Evolutionary conservation across 768 basidiomycete species (phyloP), one percentile per base, ranked within the genome.

Genomic region (Myochromella boudieri): DNA sequence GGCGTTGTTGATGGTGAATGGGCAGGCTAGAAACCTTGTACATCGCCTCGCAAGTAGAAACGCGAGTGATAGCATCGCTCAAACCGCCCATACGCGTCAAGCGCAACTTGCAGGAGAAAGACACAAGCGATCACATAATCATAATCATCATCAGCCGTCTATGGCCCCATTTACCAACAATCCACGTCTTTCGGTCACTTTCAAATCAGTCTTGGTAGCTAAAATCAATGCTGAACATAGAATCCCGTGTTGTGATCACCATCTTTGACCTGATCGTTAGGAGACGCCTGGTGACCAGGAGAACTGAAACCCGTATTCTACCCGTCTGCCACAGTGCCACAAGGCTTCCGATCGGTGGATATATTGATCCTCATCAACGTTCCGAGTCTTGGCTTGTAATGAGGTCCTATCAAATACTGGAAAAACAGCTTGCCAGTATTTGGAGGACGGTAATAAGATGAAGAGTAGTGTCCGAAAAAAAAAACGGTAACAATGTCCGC

Each of bases 1-100:
- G 32, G 51, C 31, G 17, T 11, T 7, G 42, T 41, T 47, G 43
- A 43, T 55, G 56, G 50, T 49, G 34, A 26, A 48, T 31, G 11
- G 20, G 22, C 29, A 50, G 15, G 22, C 9, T 27, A 33, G 46
- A 46, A 51, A 53, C 45, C 31, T 46, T 32, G 27, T 27, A 48
- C 56, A 52, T 57, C 46, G 46, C 51, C 56, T 54, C 27, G 26
- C 12, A 38, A n/a, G 15, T 24, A 41, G 46, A 24, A 31, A 40
- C 42, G 39, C 42, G 37, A 46, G 38, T 52, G 53, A 48, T 52
- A 45, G 47, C 45, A 49, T 49, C 49, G 42, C 20, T 46, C 20
- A 40, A 22, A 9, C n/a, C 20, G 37, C 31, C 31, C 29, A 37
- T 37, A 51, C 51, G 40, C 46, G 46, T 42, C 42, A 29, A 39